Evolutionary conservation across 495 filamentous ascomycete genomes (phyloP).

Genomic region (Pseudoneurospora amorphoporcata): DNA sequence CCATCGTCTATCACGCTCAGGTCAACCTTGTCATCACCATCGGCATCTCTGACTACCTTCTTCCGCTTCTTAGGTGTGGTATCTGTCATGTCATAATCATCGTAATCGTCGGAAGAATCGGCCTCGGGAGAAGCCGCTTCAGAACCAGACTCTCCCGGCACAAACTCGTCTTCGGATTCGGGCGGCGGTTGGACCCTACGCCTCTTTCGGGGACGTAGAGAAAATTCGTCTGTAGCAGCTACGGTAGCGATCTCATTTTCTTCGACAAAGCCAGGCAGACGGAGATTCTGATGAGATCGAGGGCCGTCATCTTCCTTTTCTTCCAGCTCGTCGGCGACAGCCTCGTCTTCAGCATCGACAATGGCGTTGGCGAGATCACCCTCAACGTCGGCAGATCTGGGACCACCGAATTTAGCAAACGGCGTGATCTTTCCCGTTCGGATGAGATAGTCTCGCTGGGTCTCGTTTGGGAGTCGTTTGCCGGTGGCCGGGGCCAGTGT

Average conservation of each 20-base stretch:
- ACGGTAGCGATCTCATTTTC: conserved; percentile 19
- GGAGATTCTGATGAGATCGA: conserved; percentile 71
- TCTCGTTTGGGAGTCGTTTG: conserved; percentile 61
- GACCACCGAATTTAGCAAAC: conserved; percentile 61
- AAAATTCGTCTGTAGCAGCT: conserved; percentile 38
- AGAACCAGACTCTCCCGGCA: conserved; percentile 18
- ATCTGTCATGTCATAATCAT: conserved; percentile 30
- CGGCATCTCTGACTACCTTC: conserved; percentile 24
- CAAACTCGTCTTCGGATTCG: conserved; percentile 37
- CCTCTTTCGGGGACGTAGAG: conserved; percentile 40
- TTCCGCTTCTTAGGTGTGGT: conserved; percentile 29
- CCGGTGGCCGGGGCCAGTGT: conserved; percentile 28
- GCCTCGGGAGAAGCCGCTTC: conserved; percentile 21
- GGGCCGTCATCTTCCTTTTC: conserved; percentile 47
- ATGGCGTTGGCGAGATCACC: conserved; percentile 61
- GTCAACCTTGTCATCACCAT: conserved; percentile 47
- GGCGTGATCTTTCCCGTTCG: conserved; percentile 96
- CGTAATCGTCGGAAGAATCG: conserved; percentile 19
- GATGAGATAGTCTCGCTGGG: conserved; percentile 78
- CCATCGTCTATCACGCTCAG: conserved; percentile 80
- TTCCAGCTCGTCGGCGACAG: conserved; percentile 38
- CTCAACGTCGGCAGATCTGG: conserved; percentile 41
- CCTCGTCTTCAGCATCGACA: conserved; percentile 62
- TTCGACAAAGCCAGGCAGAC: conserved; percentile 66
- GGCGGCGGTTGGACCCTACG: conserved; percentile 19